phyloP scores from a whole-genome alignment of 1,139 yeast species.

The Blastobotrys persicus region DNA sequence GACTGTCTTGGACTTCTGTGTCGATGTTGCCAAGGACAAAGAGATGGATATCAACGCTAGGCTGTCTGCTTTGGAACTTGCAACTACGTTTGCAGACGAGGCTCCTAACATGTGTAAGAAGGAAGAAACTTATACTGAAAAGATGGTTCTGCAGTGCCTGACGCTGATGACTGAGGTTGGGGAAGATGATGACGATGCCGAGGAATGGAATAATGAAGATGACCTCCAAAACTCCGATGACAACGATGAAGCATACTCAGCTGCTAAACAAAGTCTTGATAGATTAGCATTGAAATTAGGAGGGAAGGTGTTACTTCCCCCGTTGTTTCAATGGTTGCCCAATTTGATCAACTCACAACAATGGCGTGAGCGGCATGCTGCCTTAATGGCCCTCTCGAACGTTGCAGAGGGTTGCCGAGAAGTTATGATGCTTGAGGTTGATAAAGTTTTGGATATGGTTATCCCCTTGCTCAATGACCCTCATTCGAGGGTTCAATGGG shows the following conservation, averaged over 20 bases:
- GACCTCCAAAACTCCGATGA: conserved; percentile 78
- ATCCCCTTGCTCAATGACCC: conserved; percentile 77
- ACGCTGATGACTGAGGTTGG: conserved; percentile 93
- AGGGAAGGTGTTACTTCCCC: conserved; percentile 80
- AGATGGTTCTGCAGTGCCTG: conserved; percentile 71
- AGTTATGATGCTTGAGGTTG: conserved; percentile 77
- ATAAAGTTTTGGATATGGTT: conserved; percentile 76
- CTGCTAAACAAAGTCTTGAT: conserved; percentile 91
- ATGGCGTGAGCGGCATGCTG: conserved; percentile 97
- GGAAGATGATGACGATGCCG: conserved; percentile 72
- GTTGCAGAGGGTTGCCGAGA: conserved; percentile 98
- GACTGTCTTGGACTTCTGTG: conserved; percentile 78
- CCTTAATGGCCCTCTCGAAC: conserved; percentile 92
- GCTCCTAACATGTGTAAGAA: conserved; percentile 94
- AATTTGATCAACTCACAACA: conserved; percentile 68
- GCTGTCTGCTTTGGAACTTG: conserved; percentile 80
- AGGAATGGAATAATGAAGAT: conserved; percentile 84
- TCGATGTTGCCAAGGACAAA: conserved; percentile 74
- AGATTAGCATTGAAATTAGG: conserved; percentile 81
- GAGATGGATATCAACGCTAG: conserved; percentile 79
- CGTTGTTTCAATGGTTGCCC: conserved; percentile 83
- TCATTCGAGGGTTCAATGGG: conserved; percentile 94
- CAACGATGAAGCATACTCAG: conserved; percentile 83
- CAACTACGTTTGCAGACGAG: conserved; percentile 87
- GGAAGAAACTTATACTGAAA: conserved; percentile 67